Base-by-base conservation (phyloP, 1,284 basidiomycete species). In the Athelia psychrophila region DNA sequence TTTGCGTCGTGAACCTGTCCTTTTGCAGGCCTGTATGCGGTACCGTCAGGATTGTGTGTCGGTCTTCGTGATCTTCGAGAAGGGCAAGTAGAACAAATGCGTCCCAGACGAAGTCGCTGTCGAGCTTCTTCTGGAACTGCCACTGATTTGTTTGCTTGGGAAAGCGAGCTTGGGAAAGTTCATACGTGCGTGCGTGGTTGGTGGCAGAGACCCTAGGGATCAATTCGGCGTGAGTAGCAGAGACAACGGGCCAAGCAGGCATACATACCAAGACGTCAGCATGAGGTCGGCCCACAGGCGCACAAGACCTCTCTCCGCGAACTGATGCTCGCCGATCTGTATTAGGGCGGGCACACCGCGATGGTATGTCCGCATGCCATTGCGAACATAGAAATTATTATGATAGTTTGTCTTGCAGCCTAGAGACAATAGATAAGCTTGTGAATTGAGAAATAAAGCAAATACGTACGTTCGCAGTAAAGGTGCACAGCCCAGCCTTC, bases 321-420 rank as follows among this genome's bases (percentile, higher is more conserved):
- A 55, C 42, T 48, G 55, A 44, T 64, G 62, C 23, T 63, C 57
- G 0, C 54, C 55, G 40, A 65, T 56, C 47, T 66, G 61, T 22
- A 67, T 42, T 27, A 47, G 56, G 4, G 54, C 24, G 0, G 57
- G 60, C 13, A 59, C 50, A 2, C 52, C 58, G 3, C 22, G 3
- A 48, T 63, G 61, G 44, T 65, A 66, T 18, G 44, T 54, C 3
- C 61, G 49, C 18, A 23, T 22, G 1, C 48, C 49, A 16, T 55
- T 38, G 12, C 50, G 35, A 5, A 66, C 58, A 32, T 49, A 53
- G 51, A 51, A 66, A 47, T 67, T 63, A 22, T 61, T 54, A 35
- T 65, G 56, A 51, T 67, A 67, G n/a, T 40, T 55, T 2, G 59
- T 62, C 10, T 54, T 5, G 44, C 63, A 65, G 1, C 44, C 63